Evolutionary conservation across 2,329 filamentous ascomycete genomes (phyloP).

Genomic region (Aspergillus pseudonomiae): DNA sequence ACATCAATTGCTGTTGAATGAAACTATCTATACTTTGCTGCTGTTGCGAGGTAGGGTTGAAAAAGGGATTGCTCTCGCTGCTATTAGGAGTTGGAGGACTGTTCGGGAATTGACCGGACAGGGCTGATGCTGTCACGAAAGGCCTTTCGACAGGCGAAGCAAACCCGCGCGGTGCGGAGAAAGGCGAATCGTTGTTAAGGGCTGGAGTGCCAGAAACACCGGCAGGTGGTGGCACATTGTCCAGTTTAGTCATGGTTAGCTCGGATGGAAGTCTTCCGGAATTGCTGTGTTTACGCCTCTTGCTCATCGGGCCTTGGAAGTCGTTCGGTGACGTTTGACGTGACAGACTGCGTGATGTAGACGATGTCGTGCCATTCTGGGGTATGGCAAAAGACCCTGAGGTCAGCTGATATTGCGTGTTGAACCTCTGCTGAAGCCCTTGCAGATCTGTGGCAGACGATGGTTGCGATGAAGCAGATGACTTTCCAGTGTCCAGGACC

Average conservation of each 20-base stretch:
- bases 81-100: conserved; percentile 69
- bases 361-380: conserved; percentile 34
- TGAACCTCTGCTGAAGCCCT: conserved; percentile 57
- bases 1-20: conserved; percentile 67
- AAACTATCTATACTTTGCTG: conserved; percentile 68
- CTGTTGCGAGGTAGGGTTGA: conserved; percentile 60
- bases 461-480: conserved; percentile 36
- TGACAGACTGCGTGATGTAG: conserved; percentile 66
- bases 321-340: conserved; percentile 72
- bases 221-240: conserved; percentile 54
- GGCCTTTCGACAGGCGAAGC: conserved; percentile 48
- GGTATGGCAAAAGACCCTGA: conserved; percentile 44
- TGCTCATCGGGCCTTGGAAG: conserved; percentile 67
- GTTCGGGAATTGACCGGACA: conserved; percentile 55
- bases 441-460: conserved; percentile 68
- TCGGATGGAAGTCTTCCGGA: conserved; percentile 70
- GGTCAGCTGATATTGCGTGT: conserved; percentile 44
- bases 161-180: conserved; percentile 42
- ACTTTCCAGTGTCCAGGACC: conserved; percentile 33
- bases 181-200: conserved; percentile 44
- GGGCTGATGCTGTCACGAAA: conserved; percentile 49
- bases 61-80: conserved; percentile 62
- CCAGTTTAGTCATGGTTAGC: conserved; percentile 80
- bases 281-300: conserved; percentile 80
- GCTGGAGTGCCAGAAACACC: conserved; percentile 38